Conservation (phyloP, 2,329 filamentous ascomycete species). For the Dactylellina drechsleri region DNA sequence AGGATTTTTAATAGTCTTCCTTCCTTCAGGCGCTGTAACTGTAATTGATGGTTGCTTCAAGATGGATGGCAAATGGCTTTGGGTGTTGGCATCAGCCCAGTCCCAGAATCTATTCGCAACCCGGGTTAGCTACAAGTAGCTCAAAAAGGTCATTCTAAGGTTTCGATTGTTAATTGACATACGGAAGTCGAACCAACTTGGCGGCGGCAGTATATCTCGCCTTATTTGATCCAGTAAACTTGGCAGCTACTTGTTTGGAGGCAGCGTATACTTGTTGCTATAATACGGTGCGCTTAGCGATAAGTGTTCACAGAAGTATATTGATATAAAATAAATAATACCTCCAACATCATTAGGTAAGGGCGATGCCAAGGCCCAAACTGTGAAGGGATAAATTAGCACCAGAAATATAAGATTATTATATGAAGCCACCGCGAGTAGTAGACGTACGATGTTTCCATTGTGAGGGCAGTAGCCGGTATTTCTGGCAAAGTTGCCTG, state of each 20-base stretch:
- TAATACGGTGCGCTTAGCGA: background rate
- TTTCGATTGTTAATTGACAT: conserved; percentile 31
- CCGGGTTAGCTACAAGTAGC: background rate
- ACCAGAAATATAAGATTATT: background rate
- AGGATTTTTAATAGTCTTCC: conserved; percentile 26
- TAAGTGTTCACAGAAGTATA: background rate
- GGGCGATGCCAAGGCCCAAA: conserved; percentile 60
- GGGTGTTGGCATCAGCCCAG: conserved; percentile 49
- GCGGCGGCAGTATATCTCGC: conserved; percentile 55
- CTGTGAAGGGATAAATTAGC: background rate
- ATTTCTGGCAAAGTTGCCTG: conserved; percentile 7
- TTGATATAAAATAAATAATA: conserved; percentile 1
- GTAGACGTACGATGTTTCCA: conserved; percentile 39
- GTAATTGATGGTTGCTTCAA: conserved; percentile 36
- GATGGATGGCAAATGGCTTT: conserved; percentile 49
- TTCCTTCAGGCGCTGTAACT: conserved; percentile 36
- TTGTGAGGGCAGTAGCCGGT: conserved; percentile 42
- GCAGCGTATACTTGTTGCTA: conserved; percentile 54
- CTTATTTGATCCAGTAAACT: conserved; percentile 50
- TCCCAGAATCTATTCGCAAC: conserved; percentile 57
- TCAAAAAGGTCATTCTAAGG: too few species aligned
- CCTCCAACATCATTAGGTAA: conserved; percentile 58
- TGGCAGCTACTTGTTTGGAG: conserved; percentile 44
- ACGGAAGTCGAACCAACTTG: conserved; percentile 56
- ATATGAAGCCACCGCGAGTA: background rate